Percentiles rank a stretch among this genome's conserved stretches.
Conservation (phyloP, 1,284 basidiomycete genomes). For the Boletus mariae region DNA sequence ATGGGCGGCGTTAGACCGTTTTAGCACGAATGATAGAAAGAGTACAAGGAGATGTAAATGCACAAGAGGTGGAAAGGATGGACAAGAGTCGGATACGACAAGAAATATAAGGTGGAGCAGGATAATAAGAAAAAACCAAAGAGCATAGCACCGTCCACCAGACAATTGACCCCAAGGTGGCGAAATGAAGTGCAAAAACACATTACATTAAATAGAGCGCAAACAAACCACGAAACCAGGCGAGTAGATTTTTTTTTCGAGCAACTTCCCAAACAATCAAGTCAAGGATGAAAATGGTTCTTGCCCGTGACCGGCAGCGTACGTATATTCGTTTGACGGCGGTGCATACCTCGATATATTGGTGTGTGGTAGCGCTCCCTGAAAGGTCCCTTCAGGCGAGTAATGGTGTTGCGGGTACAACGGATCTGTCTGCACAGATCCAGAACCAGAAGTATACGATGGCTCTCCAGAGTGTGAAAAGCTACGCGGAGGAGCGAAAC, state of each 20-base stretch:
- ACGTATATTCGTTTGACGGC: slow-evolving; percentile 22
- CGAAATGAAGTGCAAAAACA: background rate
- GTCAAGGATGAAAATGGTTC: slow-evolving; percentile 23
- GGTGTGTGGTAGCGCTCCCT: slow-evolving; percentile 12
- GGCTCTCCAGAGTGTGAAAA: slow-evolving; percentile 21
- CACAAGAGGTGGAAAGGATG: slow-evolving; percentile 1
- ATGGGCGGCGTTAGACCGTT: slow-evolving; percentile 6
- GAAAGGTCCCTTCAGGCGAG: slow-evolving; percentile 20
- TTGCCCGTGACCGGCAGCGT: slow-evolving; percentile 24
- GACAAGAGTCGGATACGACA: slow-evolving; percentile 14
- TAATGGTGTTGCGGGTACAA: slow-evolving; percentile 20
- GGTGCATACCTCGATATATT: slow-evolving; percentile 17
- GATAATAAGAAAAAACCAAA: slow-evolving; percentile 3
- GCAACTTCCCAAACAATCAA: slow-evolving; percentile 5
- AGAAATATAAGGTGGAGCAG: slow-evolving; percentile 11
- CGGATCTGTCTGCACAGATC: slow-evolving; percentile 10
- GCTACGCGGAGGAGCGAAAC: slow-evolving; percentile 14
- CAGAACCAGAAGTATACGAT: slow-evolving; percentile 14
- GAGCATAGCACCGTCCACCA: slow-evolving; percentile 12
- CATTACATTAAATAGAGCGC: slow-evolving; percentile 10
- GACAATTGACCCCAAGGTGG: slow-evolving; percentile 3
- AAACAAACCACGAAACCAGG: slow-evolving; percentile 1
- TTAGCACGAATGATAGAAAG: slow-evolving; percentile 13
- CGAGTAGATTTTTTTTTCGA: slow-evolving; percentile 3
- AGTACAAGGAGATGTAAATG: slow-evolving; percentile 18